A percentile compares a stretch with the other conserved stretches of the same genome.
These are phyloP conservation scores for Panus rudis DNA, from an alignment of 768 basidiomycete species.

Conservation along the genomic window DNA sequence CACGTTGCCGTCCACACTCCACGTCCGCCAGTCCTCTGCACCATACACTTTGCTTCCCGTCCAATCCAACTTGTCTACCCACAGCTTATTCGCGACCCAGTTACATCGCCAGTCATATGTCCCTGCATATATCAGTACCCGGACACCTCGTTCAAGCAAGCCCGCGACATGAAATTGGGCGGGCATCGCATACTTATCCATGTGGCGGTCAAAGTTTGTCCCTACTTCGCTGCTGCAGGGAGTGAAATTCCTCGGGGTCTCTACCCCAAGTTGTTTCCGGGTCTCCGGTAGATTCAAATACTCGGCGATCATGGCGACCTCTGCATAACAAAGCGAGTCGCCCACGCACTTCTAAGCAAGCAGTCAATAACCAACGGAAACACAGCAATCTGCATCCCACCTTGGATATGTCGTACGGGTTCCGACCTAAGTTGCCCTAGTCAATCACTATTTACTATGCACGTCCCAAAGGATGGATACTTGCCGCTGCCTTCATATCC, in stretches of 20 bases:
- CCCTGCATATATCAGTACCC: constrained; percentile 67
- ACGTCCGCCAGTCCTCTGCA: constrained; percentile 43
- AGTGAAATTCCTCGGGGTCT: constrained; percentile 43
- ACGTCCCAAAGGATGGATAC: constrained; percentile 13
- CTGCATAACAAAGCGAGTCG: constrained; percentile 31
- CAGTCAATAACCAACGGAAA: neutral
- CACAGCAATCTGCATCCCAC: constrained; percentile 11
- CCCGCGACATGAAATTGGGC: constrained; percentile 60
- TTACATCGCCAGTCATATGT: constrained; percentile 79
- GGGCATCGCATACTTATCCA: constrained; percentile 54
- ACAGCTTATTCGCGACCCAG: constrained; percentile 69
- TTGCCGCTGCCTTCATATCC: constrained; percentile 33
- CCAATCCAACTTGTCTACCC: constrained; percentile 74
- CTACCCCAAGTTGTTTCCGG: constrained; percentile 40
- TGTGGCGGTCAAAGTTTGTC: constrained; percentile 41
- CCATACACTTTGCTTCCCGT: constrained; percentile 49
- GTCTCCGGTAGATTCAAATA: constrained; percentile 42
- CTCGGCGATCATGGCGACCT: constrained; percentile 31
- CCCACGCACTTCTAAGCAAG: constrained; percentile 20
- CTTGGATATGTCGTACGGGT: constrained; percentile 57
- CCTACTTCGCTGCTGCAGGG: constrained; percentile 49
- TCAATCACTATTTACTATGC: neutral
- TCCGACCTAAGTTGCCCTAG: constrained; percentile 28
- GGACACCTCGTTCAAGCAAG: constrained; percentile 71
- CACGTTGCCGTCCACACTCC: constrained; percentile 47